A percentile compares a stretch with the other conserved stretches of the same genome.
Conservation (phyloP, 2,329 filamentous ascomycete species). For the Leptographium procerum region DNA sequence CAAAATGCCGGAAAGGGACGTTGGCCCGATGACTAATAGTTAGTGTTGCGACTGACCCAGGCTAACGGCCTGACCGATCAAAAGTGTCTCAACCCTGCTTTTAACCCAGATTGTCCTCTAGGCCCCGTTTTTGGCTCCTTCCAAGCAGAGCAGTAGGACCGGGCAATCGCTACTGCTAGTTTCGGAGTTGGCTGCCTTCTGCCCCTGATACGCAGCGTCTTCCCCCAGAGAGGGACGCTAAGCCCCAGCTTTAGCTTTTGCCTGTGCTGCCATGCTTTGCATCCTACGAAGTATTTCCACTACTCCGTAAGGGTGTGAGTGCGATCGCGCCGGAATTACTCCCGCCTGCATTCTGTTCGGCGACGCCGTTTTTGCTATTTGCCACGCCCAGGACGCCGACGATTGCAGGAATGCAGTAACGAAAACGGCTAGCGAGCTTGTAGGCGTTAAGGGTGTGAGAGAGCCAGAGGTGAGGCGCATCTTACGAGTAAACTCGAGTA, state of each 20-base stretch:
- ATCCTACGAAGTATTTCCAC: too few species aligned
- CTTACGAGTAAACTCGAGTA: too few species aligned
- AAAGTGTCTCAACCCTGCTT: too few species aligned
- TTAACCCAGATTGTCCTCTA: too few species aligned
- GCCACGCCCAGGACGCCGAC: background rate
- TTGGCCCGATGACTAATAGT: background rate
- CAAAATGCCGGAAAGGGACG: background rate
- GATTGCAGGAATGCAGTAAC: background rate
- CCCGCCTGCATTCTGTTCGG: background rate
- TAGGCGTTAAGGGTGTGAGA: background rate
- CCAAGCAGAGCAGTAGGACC: too few species aligned
- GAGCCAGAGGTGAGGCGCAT: too few species aligned
- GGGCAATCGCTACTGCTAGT: background rate
- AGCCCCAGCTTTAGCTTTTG: background rate
- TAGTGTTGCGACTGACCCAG: background rate
- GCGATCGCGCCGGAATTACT: background rate
- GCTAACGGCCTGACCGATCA: background rate
- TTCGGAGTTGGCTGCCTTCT: background rate
- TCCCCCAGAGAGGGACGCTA: background rate
- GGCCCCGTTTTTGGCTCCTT: too few species aligned
- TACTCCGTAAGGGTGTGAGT: too few species aligned
- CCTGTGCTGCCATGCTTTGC: background rate
- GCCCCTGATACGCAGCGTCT: background rate
- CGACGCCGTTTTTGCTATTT: background rate
- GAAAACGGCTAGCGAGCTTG: background rate